Evolutionary conservation across 495 filamentous ascomycete genomes (phyloP).

Genomic region (Polyplosphaeria fusca): DNA sequence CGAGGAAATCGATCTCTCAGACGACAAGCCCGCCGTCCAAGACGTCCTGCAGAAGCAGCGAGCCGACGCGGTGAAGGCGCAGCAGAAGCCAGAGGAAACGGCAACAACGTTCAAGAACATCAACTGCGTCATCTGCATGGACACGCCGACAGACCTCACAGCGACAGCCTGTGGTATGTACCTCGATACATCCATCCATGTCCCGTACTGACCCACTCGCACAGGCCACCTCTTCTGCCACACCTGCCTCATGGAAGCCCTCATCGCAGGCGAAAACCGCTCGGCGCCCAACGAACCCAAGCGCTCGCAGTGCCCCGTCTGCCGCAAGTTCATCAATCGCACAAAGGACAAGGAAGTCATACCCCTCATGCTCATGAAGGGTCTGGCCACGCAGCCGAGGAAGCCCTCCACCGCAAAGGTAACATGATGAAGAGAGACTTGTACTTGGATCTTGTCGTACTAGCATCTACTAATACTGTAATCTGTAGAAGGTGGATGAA

Average conservation of each 20-base stretch:
- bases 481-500: too few relatives aligned
- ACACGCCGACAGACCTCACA: constrained; percentile 66
- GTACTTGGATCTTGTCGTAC: too few relatives aligned
- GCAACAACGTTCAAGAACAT: constrained; percentile 54
- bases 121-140: constrained; percentile 85
- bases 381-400: too few relatives aligned
- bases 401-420: too few relatives aligned
- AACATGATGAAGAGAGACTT: too few relatives aligned
- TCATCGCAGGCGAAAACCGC: constrained; percentile 58
- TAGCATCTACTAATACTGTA: too few relatives aligned
- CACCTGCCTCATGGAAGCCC: constrained; percentile 70
- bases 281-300: constrained; percentile 24
- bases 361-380: constrained; percentile 36
- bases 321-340: constrained; percentile 36
- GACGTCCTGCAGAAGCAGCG: constrained; percentile 52
- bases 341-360: constrained; percentile 35
- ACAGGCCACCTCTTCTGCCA: constrained; percentile 84
- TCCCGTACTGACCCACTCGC: background rate
- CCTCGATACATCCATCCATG: constrained; percentile 7
- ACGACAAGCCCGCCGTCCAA: constrained; percentile 47
- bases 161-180: constrained; percentile 79
- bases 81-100: constrained; percentile 52
- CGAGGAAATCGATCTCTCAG: constrained; percentile 53
- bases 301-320: constrained; percentile 41
- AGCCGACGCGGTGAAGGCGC: constrained; percentile 49